Evolutionary conservation across 106 monocot species (phyloP).

Genomic region (Xerophyta viscosa): DNA sequence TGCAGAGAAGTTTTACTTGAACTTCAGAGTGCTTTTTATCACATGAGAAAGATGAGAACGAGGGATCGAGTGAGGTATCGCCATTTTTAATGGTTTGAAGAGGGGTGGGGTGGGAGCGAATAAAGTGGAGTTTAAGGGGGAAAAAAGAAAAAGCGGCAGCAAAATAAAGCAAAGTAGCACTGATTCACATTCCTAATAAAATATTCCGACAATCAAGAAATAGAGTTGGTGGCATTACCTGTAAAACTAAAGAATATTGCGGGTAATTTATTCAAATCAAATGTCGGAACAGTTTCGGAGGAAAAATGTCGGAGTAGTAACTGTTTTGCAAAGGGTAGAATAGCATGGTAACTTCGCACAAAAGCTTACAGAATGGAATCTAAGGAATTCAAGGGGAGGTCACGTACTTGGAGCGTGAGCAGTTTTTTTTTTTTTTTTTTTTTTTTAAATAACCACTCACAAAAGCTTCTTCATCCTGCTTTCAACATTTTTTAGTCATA

Average conservation of each 20-base stretch:
- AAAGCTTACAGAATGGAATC: slow-evolving; percentile 1
- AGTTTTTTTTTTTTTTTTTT: background rate
- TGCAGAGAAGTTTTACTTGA: background rate
- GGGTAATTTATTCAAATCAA: too few species aligned
- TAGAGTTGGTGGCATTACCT: too few species aligned
- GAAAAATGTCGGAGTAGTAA: too few species aligned
- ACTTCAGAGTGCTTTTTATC: background rate
- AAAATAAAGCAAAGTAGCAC: background rate
- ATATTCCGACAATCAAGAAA: too few species aligned
- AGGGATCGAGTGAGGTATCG: slow-evolving; percentile 5
- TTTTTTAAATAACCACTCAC: too few species aligned
- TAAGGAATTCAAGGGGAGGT: background rate
- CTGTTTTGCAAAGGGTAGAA: background rate
- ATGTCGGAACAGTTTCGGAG: too few species aligned
- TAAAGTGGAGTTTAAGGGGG: slow-evolving; percentile 38
- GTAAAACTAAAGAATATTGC: too few species aligned
- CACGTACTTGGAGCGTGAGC: background rate
- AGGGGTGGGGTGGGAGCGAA: slow-evolving; percentile 35
- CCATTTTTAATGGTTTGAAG: slow-evolving; percentile 14
- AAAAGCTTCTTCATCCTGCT: too few species aligned
- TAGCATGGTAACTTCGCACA: slow-evolving; percentile 1
- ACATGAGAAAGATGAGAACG: background rate
- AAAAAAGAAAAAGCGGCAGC: slow-evolving; percentile 36
- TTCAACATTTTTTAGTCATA: too few species aligned
- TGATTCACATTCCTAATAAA: too few species aligned